Evolutionary conservation across 2,329 filamentous ascomycete species (phyloP), one percentile per base, ranked within the genome.

Genomic region (Penicillium palitans): DNA sequence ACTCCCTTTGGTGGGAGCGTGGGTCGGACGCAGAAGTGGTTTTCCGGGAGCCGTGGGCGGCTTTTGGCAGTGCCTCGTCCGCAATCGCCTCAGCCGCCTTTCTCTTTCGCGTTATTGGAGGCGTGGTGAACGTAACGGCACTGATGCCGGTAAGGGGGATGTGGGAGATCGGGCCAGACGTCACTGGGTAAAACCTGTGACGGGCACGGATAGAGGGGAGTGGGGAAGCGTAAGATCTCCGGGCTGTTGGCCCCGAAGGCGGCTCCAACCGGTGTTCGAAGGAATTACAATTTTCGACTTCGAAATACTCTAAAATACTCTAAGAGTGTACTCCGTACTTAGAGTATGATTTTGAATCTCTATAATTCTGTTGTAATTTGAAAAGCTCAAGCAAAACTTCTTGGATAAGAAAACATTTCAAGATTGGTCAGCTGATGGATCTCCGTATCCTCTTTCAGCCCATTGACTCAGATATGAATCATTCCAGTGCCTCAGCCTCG

Each of bases 81-180:
- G 68, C 61, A 63, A 70, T 70, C 68, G 72, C 77, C 74, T 81
- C 80, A 72, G 74, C 74, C 73, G 80, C 81, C 76, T 82, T 83
- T 71, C 81, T 76, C 72, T 83, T 83, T 67, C 75, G 81, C 58
- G 75, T 75, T 71, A 72, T 74, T 68, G 81, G 79, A 79, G 80
- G 78, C 82, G 82, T 83, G 73, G 75, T 83, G 81, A 73, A 74
- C 40, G 53, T 50, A 45, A 49, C 61, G 66, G 63, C 64, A 61
- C 48, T 52, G 10, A n/a, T 63, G 64, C 63, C 65, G 40, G 17
- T 19, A 54, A 29, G 31, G 35, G 15, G 40, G 27, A 35, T 35
- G 31, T n/a, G 17, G 25, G 17, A 29, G 25, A 41, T 41, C 33
- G 48, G 25, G 48, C 44, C 50, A 54, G 49, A 57, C 49, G 33